phyloP scores from a whole-genome alignment of 2,329 filamentous ascomycete genomes.

The Seiridium unicorne region DNA sequence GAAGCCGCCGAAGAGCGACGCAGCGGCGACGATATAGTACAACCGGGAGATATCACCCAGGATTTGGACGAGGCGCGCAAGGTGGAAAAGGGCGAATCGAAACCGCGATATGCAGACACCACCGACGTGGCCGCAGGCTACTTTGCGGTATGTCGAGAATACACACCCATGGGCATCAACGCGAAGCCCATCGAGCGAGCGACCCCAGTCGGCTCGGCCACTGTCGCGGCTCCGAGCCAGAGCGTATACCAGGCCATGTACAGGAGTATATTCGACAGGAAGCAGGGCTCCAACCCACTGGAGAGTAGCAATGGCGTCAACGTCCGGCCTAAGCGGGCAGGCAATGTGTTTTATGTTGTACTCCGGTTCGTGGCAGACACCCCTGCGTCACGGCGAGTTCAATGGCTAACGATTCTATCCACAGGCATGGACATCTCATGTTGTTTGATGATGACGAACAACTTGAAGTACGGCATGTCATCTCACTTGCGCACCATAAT shows the following conservation, averaged over 20 bases:
- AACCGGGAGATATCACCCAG: constrained; percentile 63
- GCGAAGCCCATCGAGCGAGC: constrained; percentile 86
- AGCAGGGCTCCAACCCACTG: constrained; percentile 45
- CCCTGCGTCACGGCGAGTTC: neutral
- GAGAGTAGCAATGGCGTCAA: constrained; percentile 47
- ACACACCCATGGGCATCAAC: constrained; percentile 87
- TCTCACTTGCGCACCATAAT: constrained; percentile 85
- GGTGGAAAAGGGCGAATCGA: constrained; percentile 53
- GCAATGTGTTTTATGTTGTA: constrained; percentile 92
- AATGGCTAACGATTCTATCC: constrained; percentile 5
- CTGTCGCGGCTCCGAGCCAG: constrained; percentile 76
- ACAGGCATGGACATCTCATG: constrained; percentile 90
- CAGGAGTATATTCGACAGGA: constrained; percentile 88
- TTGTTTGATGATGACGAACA: constrained; percentile 95
- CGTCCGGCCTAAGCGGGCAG: constrained; percentile 61
- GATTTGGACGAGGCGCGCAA: constrained; percentile 62
- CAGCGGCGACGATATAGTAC: constrained; percentile 42
- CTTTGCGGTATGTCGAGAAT: constrained; percentile 93
- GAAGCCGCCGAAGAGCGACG: constrained; percentile 30
- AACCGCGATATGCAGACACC: constrained; percentile 55
- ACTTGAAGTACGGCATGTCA: constrained; percentile 92
- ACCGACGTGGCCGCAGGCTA: constrained; percentile 84
- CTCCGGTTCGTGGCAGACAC: constrained; percentile 59
- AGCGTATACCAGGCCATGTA: constrained; percentile 99
- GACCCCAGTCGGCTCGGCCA: constrained; percentile 73